A percentile compares a stretch with the other conserved stretches of the same genome.
These are phyloP conservation scores for Vairimorpha necatrix DNA, from an alignment of 371 early-diverging fungal species.

Conservation along the genomic window DNA sequence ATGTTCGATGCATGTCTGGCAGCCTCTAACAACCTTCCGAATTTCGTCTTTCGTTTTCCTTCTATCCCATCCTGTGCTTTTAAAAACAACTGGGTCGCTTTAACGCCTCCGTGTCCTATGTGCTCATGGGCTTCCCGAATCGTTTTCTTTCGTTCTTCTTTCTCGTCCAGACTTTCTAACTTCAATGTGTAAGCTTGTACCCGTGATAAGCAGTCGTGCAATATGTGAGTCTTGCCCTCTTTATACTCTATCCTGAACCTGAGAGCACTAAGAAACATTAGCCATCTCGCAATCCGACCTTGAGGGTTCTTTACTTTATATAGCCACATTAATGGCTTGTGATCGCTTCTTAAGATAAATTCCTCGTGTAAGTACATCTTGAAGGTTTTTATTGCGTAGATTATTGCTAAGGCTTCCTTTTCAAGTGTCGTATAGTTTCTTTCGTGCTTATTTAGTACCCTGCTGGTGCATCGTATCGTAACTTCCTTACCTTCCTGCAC, in stretches of 20 bases:
- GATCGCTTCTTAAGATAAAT: slow-evolving; percentile 30
- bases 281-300: not conserved
- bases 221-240: slow-evolving; percentile 5
- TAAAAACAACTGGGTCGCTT: not conserved
- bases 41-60: not conserved
- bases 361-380: slow-evolving; percentile 3
- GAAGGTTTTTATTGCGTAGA: slow-evolving; percentile 16
- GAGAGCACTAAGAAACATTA: not conserved
- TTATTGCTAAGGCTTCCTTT: slow-evolving; percentile 4
- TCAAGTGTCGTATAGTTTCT: slow-evolving; percentile 17
- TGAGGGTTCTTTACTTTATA: not conserved
- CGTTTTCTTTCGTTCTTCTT: not conserved
- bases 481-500: not conserved
- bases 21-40: no score
- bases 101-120: not conserved
- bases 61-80: not conserved
- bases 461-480: not conserved
- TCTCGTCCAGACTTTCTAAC: not conserved
- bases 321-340: not conserved
- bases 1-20: no score
- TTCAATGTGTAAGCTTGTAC: not conserved
- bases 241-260: slow-evolving; percentile 4
- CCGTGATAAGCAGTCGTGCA: slow-evolving; percentile 5
- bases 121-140: not conserved
- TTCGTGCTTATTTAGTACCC: not conserved